phyloP scores from a whole-genome alignment of 2,329 filamentous ascomycete genomes.

The Endothia cerciana region DNA sequence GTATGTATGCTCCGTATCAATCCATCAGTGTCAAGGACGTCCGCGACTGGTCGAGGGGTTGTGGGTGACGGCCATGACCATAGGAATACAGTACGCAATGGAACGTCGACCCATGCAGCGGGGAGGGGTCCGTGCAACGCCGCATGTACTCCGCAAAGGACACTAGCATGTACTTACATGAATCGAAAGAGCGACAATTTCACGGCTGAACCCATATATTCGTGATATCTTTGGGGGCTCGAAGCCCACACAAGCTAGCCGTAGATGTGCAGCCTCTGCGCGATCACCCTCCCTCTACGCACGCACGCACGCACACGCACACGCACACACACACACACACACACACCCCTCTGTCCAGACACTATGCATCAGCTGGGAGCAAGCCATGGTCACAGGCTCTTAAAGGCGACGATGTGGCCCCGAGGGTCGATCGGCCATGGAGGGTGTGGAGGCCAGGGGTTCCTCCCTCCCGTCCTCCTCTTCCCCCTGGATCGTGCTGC shows the following conservation, averaged over 20 bases:
- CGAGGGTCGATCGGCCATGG: too few species aligned
- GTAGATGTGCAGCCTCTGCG: too few species aligned
- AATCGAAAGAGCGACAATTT: background rate
- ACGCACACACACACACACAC: too few species aligned
- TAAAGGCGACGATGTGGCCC: too few species aligned
- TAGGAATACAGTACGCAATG: slow-evolving; percentile 6
- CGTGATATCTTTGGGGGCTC: background rate
- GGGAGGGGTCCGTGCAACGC: slow-evolving; percentile 1
- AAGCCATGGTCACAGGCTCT: too few species aligned
- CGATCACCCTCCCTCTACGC: too few species aligned
- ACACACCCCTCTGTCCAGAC: too few species aligned
- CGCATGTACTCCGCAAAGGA: background rate
- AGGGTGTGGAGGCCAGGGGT: background rate
- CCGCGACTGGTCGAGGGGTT: background rate
- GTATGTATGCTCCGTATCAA: background rate
- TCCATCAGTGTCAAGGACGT: slow-evolving; percentile 1
- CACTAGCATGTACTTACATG: slow-evolving; percentile 5
- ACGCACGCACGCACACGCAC: too few species aligned
- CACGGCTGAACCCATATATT: background rate
- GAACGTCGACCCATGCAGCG: slow-evolving; percentile 4
- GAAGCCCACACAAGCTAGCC: background rate
- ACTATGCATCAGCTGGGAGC: too few species aligned
- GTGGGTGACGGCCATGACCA: too few species aligned
- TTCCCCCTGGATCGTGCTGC: slow-evolving; percentile 9
- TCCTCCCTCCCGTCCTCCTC: background rate